Conservation (phyloP, 305 asterid genomes). For the Ajuga reptans region DNA sequence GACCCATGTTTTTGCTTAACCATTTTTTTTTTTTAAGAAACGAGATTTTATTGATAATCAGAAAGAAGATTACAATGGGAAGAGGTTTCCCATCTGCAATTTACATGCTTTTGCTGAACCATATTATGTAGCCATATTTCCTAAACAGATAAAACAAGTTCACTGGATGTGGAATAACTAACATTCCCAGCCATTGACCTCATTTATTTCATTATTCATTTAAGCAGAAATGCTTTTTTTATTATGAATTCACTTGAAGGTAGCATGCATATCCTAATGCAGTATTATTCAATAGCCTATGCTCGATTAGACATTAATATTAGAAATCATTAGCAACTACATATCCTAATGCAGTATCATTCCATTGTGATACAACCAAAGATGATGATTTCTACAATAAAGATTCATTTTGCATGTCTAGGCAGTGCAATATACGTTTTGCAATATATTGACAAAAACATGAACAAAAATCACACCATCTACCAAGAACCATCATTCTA, state of each 20-base stretch:
- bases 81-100: too few relatives aligned
- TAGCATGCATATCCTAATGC: too few relatives aligned
- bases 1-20: too few relatives aligned
- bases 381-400: not conserved
- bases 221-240: not conserved
- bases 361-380: not conserved
- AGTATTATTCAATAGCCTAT: too few relatives aligned
- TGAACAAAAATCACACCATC: not conserved
- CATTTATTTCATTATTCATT: not conserved
- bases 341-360: not conserved
- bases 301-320: too few relatives aligned
- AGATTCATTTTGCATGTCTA: not conserved
- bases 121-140: too few relatives aligned
- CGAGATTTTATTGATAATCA: too few relatives aligned
- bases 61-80: too few relatives aligned
- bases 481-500: not conserved
- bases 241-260: not conserved
- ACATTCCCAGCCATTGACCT: not conserved
- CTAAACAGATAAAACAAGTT: too few relatives aligned
- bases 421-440: not conserved
- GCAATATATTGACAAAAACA: not conserved
- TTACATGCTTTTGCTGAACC: too few relatives aligned
- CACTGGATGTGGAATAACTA: not conserved
- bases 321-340: too few relatives aligned
- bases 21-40: too few relatives aligned